Evolutionary conservation across 1,284 basidiomycete species (phyloP).

Genomic region (Ustilago loliicola): DNA sequence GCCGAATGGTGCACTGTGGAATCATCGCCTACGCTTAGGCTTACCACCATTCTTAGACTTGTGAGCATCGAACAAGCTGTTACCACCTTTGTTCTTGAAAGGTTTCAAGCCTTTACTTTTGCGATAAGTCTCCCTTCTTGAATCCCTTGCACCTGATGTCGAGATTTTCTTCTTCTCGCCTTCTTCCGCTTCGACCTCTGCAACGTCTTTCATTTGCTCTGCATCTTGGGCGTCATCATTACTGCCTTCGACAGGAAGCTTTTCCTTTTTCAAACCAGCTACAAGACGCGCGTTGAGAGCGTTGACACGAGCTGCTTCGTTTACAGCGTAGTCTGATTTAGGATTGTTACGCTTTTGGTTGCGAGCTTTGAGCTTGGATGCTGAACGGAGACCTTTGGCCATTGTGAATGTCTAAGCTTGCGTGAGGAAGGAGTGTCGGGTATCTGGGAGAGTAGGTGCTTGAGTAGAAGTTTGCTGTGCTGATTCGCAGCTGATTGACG

Average conservation of each 20-base stretch:
- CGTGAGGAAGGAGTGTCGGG: background rate
- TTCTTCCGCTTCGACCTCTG: constrained; percentile 57
- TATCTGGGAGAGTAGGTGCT: background rate
- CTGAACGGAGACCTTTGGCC: constrained; percentile 93
- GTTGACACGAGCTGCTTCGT: constrained; percentile 84
- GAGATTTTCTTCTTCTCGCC: constrained; percentile 48
- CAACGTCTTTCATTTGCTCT: constrained; percentile 71
- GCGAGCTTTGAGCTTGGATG: constrained; percentile 86
- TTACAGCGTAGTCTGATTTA: constrained; percentile 81
- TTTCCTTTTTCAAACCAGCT: constrained; percentile 40
- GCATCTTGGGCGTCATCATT: constrained; percentile 72
- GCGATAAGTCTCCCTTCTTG: constrained; percentile 62
- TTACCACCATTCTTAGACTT: constrained; percentile 59
- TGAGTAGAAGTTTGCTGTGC: background rate
- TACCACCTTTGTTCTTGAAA: constrained; percentile 56
- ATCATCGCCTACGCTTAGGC: constrained; percentile 59
- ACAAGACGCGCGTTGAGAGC: constrained; percentile 81
- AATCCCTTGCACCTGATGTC: constrained; percentile 58
- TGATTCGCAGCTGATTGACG: no score
- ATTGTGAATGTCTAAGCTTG: constrained; percentile 73
- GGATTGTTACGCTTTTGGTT: constrained; percentile 84
- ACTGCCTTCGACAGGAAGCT: constrained; percentile 70
- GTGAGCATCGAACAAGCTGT: constrained; percentile 36
- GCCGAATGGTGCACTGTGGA: background rate
- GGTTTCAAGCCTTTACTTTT: constrained; percentile 53